Evolutionary conservation across 2,329 filamentous ascomycete genomes (phyloP), one percentile per base, ranked within the genome.

Genomic region (Emmonsia crescens): DNA sequence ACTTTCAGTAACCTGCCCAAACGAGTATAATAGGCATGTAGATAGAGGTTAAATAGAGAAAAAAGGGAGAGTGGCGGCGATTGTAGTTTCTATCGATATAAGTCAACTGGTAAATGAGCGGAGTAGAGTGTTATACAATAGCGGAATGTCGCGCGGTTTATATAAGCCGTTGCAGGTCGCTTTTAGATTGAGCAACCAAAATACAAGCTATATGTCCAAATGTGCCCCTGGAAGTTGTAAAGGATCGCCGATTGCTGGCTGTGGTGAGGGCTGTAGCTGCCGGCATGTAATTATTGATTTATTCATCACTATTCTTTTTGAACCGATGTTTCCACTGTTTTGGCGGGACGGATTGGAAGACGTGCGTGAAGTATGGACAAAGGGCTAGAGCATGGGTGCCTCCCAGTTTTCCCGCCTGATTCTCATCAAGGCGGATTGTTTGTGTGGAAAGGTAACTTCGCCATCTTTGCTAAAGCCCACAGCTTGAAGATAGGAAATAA

Each of bases 371-470:
- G 44, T 48, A 27, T 24, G 16, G 21, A 8, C 12, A 24, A 48
- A 33, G n/a, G 5, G 14, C 75, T 66, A 88, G 36, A 87, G 67
- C 4, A 78, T 79, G 16, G 90, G 90, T 0, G 84, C 85, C 54
- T 88, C 83, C 88, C 91, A 97, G 24, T 82, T 83, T 66, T 96
- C 91, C 63, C 93, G 82, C 62, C 85, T 82, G 65, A 96, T 82
- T 69, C 88, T 88, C 76, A 96, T 88, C 64, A 93, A 82, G 75
- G 92, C 95, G 6, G 90, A 86, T 73, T 96, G 91, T 75, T 99
- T 99, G 73, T 97, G 92, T 0, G 91, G 88, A 66, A 99, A 91
- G 0, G 86, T 83, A 58, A 97, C 82, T 70, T 96, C 91, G 63
- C 86, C 86, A 75, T 96, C 89, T 71, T 91, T 94, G 66, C 87